Evolutionary conservation across 441 rosid species (phyloP).

Genomic region (Capsella rubella): DNA sequence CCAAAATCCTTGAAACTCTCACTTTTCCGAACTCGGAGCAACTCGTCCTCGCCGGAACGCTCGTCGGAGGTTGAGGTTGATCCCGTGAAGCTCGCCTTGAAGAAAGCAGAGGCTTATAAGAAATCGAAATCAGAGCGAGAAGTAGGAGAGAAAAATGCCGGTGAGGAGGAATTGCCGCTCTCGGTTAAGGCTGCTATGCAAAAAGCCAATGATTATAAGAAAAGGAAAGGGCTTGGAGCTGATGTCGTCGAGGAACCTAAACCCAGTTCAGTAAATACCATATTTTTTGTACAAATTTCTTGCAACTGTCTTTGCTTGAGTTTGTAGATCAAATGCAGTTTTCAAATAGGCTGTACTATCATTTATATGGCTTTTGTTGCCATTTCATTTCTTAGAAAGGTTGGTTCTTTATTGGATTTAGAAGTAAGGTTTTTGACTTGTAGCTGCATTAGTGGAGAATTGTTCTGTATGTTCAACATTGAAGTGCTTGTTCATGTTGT

Average conservation of each 20-base stretch:
- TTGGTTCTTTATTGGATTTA: neutral
- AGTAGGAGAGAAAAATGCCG: neutral
- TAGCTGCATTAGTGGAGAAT: neutral
- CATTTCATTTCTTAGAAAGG: neutral
- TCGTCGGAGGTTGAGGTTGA: constrained; percentile 48
- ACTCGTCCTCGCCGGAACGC: constrained; percentile 47
- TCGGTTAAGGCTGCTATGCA: constrained; percentile 53
- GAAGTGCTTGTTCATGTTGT: neutral
- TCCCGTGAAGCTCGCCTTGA: constrained; percentile 70
- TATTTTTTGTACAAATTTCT: neutral
- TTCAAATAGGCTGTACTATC: constrained; percentile 1
- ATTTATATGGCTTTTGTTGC: neutral
- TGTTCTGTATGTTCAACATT: constrained; percentile 4
- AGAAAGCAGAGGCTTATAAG: constrained; percentile 68
- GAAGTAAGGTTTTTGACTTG: neutral
- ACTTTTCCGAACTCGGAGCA: constrained; percentile 47
- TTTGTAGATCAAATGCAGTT: constrained; percentile 1
- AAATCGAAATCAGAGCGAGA: constrained; percentile 40
- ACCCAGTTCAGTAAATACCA: constrained; percentile 38
- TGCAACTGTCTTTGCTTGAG: constrained; percentile 11
- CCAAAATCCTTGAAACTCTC: constrained; percentile 48
- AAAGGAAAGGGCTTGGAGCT: constrained; percentile 42
- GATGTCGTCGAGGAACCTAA: constrained; percentile 31
- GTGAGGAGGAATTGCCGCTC: constrained; percentile 43
- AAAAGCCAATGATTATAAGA: constrained; percentile 53